These are phyloP conservation scores for Leucogyrophana mollusca DNA, from an alignment of 768 basidiomycete genomes.

Conservation along the genomic window DNA sequence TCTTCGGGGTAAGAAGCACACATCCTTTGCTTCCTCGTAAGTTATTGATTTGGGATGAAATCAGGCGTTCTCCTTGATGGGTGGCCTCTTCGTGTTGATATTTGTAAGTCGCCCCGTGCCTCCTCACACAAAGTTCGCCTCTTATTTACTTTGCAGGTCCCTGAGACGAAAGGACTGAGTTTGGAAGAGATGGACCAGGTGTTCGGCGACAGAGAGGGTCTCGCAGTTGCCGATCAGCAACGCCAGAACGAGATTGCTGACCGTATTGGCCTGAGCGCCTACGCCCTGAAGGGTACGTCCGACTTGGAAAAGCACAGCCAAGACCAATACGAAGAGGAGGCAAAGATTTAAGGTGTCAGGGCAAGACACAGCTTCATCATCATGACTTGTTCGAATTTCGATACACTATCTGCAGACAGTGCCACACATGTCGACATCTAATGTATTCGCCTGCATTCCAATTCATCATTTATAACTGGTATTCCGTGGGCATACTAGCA, in stretches of 20 bases:
- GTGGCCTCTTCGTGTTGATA: constrained; percentile 66
- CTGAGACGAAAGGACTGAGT: constrained; percentile 71
- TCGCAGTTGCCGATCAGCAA: constrained; percentile 55
- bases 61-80: constrained; percentile 65
- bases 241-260: constrained; percentile 51
- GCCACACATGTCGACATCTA: too few relatives aligned
- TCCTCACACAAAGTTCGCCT: background rate
- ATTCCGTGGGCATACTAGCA: background rate
- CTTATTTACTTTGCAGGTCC: constrained; percentile 39
- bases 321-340: constrained; percentile 17
- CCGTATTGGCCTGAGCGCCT: constrained; percentile 58
- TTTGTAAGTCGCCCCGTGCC: constrained; percentile 47
- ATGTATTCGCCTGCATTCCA: too few relatives aligned
- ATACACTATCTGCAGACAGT: too few relatives aligned
- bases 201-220: constrained; percentile 57
- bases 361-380: too few relatives aligned
- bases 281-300: constrained; percentile 17
- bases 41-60: too few relatives aligned
- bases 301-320: constrained; percentile 13
- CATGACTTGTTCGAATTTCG: too few relatives aligned
- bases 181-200: constrained; percentile 81
- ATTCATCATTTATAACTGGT: too few relatives aligned
- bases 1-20: constrained; percentile 61
- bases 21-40: constrained; percentile 63
- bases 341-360: constrained; percentile 8